Percentiles rank a stretch among this genome's conserved stretches.
These are phyloP conservation scores for Rhamnella rubrinervis DNA, from an alignment of 331 rosid genomes.

Conservation along the genomic window DNA sequence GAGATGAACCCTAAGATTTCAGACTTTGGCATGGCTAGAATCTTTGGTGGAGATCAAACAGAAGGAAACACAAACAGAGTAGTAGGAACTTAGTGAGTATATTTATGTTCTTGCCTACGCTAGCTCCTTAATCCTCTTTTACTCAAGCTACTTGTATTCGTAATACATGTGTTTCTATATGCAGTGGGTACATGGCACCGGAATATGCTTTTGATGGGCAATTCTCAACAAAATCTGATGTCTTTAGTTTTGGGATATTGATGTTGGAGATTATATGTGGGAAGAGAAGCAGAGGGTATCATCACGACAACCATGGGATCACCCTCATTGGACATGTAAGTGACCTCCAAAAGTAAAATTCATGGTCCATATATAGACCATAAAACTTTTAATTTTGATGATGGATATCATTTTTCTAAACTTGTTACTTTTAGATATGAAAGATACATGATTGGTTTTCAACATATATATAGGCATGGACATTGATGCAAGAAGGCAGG, in stretches of 20 bases:
- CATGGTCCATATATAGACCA: too few species aligned
- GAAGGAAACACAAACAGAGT: slow-evolving; percentile 15
- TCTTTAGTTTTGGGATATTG: slow-evolving; percentile 23
- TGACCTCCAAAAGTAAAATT: not conserved
- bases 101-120: not conserved
- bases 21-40: slow-evolving; percentile 16
- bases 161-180: not conserved
- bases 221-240: slow-evolving; percentile 19
- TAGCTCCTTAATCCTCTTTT: not conserved
- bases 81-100: slow-evolving; percentile 18
- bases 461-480: slow-evolving; percentile 12
- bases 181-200: slow-evolving; percentile 23
- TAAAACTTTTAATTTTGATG: too few species aligned
- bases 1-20: slow-evolving; percentile 22
- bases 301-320: slow-evolving; percentile 1
- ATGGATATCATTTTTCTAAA: too few species aligned
- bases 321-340: slow-evolving; percentile 28
- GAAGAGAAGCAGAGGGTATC: slow-evolving; percentile 4
- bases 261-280: slow-evolving; percentile 13
- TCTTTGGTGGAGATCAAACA: slow-evolving; percentile 6
- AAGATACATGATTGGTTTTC: too few species aligned
- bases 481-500: slow-evolving; percentile 2
- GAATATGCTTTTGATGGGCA: slow-evolving; percentile 9
- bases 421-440: too few species aligned
- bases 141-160: too few species aligned